Evolutionary conservation across 208 protist species (phyloP), one percentile per base, ranked within the genome.

Genomic region (Trypanosoma platydactyli): DNA sequence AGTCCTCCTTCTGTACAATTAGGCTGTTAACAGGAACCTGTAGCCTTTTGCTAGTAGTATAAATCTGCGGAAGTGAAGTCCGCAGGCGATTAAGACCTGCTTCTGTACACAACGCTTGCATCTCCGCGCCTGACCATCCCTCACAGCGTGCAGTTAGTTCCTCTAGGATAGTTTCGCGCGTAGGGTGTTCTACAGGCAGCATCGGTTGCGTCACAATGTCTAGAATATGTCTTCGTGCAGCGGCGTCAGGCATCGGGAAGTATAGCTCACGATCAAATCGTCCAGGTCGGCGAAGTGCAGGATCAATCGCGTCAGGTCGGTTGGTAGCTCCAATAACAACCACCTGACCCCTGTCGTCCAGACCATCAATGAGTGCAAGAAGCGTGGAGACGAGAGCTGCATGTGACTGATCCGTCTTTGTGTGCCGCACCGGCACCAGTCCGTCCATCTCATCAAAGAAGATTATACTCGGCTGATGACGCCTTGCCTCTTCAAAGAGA

Each of bases 391-490:
- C 89, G 48, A 95, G 79, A 1, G 89, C 89, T 15, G 89, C 87
- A 63, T 93, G 86, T 15, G 87, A 83, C 65, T 93, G 87, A 66
- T 93, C 89, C 25, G 79, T 72, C 66, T 91, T 93, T 16, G 81
- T 71, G 74, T 93, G 84, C 35, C 89, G 79, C 50, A 77, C 72
- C 12, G 89, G 89, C 3, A 83, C 89, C 3, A 99, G 85, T 7
- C 98, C 98, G 83, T 99, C 99, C 20, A 99, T 92, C 81, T 99
- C 99, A 81, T 99, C 99, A 62, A 99, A 98, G 79, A 99, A 99
- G 53, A 99, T 98, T 64, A 99, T 99, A 64, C 97, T 91, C 51
- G 97, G 94, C 67, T 94, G 86, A 45, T 89, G 80, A 25, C 93
- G 80, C 61, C 94, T 77, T 9, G 99, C 98, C 86, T 99, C 89